Evolutionary conservation across 2,329 filamentous ascomycete species (phyloP).

Genomic region (Xylariales sp.): DNA sequence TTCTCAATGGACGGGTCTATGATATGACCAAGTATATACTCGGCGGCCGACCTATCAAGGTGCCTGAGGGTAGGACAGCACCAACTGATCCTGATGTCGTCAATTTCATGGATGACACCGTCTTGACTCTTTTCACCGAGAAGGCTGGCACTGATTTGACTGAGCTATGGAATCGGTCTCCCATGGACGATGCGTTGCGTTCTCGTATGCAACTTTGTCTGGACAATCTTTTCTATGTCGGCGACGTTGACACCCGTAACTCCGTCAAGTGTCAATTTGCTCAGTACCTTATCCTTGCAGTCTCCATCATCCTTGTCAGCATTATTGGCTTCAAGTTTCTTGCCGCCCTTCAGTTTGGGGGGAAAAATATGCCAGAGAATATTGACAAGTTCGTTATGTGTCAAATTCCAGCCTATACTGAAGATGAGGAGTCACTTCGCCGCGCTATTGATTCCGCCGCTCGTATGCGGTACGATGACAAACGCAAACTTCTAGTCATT

Average conservation of each 20-base stretch:
- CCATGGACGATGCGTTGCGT: conserved; percentile 67
- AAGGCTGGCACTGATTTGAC: conserved; percentile 83
- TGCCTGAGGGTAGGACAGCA: conserved; percentile 62
- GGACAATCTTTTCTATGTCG: conserved; percentile 94
- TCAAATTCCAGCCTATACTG: conserved; percentile 96
- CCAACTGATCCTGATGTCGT: conserved; percentile 63
- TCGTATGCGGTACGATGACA: conserved; percentile 96
- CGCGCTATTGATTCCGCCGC: conserved; percentile 97
- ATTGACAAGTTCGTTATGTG: conserved; percentile 99
- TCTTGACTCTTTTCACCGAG: conserved; percentile 81
- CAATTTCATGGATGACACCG: conserved; percentile 83
- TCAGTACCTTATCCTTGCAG: conserved; percentile 86
- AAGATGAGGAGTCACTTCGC: conserved; percentile 96
- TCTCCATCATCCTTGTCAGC: conserved; percentile 81
- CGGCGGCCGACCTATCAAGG: conserved; percentile 76
- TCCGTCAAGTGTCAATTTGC: conserved; percentile 88
- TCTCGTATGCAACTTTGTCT: conserved; percentile 82
- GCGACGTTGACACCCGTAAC: conserved; percentile 89
- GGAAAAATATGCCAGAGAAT: conserved; percentile 92
- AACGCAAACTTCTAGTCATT: conserved; percentile 92
- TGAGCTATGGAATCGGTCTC: conserved; percentile 81
- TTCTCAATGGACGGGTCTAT: conserved; percentile 83
- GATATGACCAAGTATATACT: conserved; percentile 86
- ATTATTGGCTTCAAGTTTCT: conserved; percentile 97
- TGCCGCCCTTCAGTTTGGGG: conserved; percentile 92